A percentile compares a stretch with the other conserved stretches of the same genome.
phyloP scores from a whole-genome alignment of 495 filamentous ascomycete genomes.

The Penicillium canescens region DNA sequence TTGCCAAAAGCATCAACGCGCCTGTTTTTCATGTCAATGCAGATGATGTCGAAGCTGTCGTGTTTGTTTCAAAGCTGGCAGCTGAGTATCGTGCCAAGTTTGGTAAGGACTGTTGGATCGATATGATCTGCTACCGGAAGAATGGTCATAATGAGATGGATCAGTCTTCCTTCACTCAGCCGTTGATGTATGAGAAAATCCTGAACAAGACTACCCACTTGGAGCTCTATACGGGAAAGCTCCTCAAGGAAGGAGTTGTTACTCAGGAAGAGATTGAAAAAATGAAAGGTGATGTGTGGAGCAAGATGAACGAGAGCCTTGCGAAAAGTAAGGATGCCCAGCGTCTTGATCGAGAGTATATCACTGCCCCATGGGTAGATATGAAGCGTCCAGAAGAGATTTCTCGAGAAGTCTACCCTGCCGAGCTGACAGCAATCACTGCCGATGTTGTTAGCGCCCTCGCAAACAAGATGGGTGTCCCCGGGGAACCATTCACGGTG shows the following conservation, averaged over 20 bases:
- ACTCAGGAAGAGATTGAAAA: conserved; percentile 82
- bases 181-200: conserved; percentile 98
- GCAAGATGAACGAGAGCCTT: neutral
- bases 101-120: conserved; percentile 94
- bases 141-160: conserved; percentile 99
- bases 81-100: conserved; percentile 97
- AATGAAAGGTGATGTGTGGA: neutral
- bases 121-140: conserved; percentile 98
- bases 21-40: conserved; percentile 99
- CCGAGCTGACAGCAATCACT: neutral
- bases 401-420: neutral
- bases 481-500: conserved; percentile 38
- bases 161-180: conserved; percentile 98
- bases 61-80: conserved; percentile 95
- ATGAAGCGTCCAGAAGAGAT: neutral
- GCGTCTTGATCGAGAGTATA: neutral
- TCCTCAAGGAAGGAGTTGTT: conserved; percentile 87
- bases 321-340: neutral
- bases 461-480: neutral
- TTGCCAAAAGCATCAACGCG: conserved; percentile 97
- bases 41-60: conserved; percentile 96
- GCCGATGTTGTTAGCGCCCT: neutral
- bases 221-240: conserved; percentile 66
- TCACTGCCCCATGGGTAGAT: neutral
- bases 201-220: conserved; percentile 74